phyloP scores from a whole-genome alignment of 2,329 filamentous ascomycete genomes.

The Coniochaeta ligniaria region DNA sequence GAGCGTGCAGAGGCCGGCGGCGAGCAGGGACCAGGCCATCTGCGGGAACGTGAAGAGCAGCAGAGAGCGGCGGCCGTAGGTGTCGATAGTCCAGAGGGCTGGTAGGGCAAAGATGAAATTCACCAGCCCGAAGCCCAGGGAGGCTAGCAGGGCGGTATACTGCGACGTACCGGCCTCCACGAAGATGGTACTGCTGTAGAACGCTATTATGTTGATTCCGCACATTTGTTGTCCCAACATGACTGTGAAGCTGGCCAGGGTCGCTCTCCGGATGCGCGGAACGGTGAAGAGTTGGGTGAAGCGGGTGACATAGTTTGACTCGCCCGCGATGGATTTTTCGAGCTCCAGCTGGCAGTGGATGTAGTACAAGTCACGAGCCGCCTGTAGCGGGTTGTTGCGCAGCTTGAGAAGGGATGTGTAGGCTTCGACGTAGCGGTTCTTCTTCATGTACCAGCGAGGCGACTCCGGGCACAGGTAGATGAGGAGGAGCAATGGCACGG shows the following conservation, averaged over 20 bases:
- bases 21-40: constrained; percentile 54
- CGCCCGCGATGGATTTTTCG: constrained; percentile 22
- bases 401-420: constrained; percentile 49
- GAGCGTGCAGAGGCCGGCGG: constrained; percentile 46
- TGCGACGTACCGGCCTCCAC: constrained; percentile 29
- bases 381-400: constrained; percentile 51
- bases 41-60: constrained; percentile 60
- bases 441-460: constrained; percentile 61
- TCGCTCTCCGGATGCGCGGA: constrained; percentile 50
- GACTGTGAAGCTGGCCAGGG: constrained; percentile 58
- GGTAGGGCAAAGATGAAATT: constrained; percentile 63
- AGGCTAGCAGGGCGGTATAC: constrained; percentile 31
- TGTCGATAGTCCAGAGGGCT: constrained; percentile 61
- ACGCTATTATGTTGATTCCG: constrained; percentile 46
- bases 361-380: constrained; percentile 56
- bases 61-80: constrained; percentile 54
- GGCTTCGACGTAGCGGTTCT: constrained; percentile 44
- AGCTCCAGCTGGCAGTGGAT: constrained; percentile 44
- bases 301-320: constrained; percentile 39
- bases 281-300: constrained; percentile 51
- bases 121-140: constrained; percentile 41
- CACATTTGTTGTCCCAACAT: constrained; percentile 61
- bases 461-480: constrained; percentile 59
- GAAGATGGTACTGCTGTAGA: constrained; percentile 41
- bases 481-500: constrained; percentile 48